Evolutionary conservation across 176 grass and related monocot genomes (phyloP), one percentile per base, ranked within the genome.

Genomic region (Eragrostis curvula): DNA sequence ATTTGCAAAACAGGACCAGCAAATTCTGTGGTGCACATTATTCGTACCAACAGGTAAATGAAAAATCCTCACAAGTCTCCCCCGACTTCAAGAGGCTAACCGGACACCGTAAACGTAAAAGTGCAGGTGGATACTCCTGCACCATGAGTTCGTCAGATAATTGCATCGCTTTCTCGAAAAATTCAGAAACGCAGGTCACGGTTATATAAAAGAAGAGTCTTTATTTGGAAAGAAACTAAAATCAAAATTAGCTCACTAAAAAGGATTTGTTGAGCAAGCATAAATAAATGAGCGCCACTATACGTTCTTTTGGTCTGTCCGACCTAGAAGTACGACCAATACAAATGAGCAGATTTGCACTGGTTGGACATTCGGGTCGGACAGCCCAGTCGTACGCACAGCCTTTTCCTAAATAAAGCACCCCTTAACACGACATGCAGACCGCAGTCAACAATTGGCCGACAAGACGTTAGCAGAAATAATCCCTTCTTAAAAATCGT

Each of bases 11-110:
- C 28, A 13, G 2, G 44, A 25, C 43, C 21, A 47, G 27, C 40
- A 16, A 16, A 60, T 84, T 79, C n/a, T 62, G 83, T 70, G 83
- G 83, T 45, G 8, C 44, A 63, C 53, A 30, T 30, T 72, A 32
- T 65, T 24, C 84, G 7, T 29, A 15, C 0, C 25, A 32, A 1
- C 1, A 36, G 49, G 56, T 56, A 56, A 56, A 56, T 7, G 56
- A 24, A 51, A 42, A 71, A 60, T 30, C 25, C 58, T 49, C 41
- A 18, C 29, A 48, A 5, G 15, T 30, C 58, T 10, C 57, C 29
- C 1, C 47, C 9, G 17, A 1, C 12, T 76, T 76, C 39, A 18
- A 60, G 71, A 68, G 56, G 8, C 14, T 9, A 49, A 16, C 69
- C 44, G 49, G 70, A 63, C 9, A 12, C 20, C 53, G 41, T 28